phyloP scores from a whole-genome alignment of 2,329 filamentous ascomycete species.

The Remersonia thermophila region DNA sequence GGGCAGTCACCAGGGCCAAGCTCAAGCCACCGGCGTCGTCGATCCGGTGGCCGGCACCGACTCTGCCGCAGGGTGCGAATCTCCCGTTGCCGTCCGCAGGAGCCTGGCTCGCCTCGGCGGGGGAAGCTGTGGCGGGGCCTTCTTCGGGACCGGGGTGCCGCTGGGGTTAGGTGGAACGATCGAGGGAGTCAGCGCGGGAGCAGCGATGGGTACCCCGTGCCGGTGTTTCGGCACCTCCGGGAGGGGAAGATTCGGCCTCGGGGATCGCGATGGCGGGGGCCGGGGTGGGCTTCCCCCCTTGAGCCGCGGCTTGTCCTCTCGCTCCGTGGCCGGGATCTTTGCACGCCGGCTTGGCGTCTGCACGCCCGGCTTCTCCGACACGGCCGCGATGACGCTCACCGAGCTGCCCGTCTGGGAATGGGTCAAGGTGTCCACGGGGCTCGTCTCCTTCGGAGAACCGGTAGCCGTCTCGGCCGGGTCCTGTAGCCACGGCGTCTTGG shows the following conservation, averaged over 20 bases:
- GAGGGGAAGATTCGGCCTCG: slow-evolving; percentile 33
- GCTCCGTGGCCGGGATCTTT: slow-evolving; percentile 32
- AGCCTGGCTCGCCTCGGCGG: slow-evolving; percentile 15
- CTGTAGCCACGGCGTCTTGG: slow-evolving; percentile 57
- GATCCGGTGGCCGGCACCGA: slow-evolving; percentile 4
- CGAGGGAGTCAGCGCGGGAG: neutral
- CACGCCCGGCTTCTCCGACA: slow-evolving; percentile 71
- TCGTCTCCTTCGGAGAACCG: slow-evolving; percentile 27
- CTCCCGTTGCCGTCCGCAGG: slow-evolving; percentile 1
- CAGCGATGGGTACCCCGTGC: slow-evolving; percentile 34
- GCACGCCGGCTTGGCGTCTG: slow-evolving; percentile 49
- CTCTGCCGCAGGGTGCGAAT: slow-evolving; percentile 1
- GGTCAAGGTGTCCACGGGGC: slow-evolving; percentile 34
- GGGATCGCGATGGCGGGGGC: slow-evolving; percentile 11
- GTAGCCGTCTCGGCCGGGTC: slow-evolving; percentile 23
- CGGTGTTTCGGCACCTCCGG: slow-evolving; percentile 45
- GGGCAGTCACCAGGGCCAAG: too few species aligned
- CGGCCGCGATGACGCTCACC: slow-evolving; percentile 64
- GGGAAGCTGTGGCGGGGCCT: slow-evolving; percentile 17
- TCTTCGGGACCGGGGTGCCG: slow-evolving; percentile 13
- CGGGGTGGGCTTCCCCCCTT: slow-evolving; percentile 2
- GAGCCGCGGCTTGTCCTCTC: slow-evolving; percentile 23
- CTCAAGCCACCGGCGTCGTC: slow-evolving; percentile 6
- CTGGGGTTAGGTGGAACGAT: slow-evolving; percentile 1
- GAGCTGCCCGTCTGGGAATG: slow-evolving; percentile 55